Evolutionary conservation across 345 rosid species (phyloP).

Genomic region (Boechera stricta): DNA sequence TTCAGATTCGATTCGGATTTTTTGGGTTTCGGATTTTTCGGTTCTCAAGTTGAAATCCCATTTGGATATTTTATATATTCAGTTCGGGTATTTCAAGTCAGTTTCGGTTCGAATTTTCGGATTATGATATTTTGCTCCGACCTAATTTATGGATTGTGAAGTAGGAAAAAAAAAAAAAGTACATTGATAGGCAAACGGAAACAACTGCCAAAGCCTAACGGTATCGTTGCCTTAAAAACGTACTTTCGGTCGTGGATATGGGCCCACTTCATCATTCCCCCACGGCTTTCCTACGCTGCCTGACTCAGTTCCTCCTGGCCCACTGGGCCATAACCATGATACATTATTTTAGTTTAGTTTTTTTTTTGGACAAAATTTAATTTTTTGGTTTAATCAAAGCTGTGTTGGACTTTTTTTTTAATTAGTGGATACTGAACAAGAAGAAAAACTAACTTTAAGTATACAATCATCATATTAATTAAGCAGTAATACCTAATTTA

Average conservation of each 20-base stretch:
- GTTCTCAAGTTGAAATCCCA: too few relatives aligned
- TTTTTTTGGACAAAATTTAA: background rate
- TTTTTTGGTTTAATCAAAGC: background rate
- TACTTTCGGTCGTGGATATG: conserved; percentile 45
- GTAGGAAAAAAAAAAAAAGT: background rate
- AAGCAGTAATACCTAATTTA: background rate
- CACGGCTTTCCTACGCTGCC: conserved; percentile 40
- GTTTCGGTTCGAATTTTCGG: too few relatives aligned
- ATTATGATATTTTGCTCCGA: too few relatives aligned
- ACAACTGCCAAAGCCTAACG: conserved; percentile 46
- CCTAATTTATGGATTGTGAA: background rate
- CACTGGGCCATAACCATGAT: conserved; percentile 19
- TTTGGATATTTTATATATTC: too few relatives aligned
- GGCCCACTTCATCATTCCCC: conserved; percentile 41
- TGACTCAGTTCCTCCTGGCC: conserved; percentile 37
- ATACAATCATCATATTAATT: background rate
- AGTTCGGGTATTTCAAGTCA: too few relatives aligned
- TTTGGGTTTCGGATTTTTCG: too few relatives aligned
- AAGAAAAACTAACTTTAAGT: background rate
- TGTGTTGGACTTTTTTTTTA: background rate
- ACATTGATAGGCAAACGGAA: conserved; percentile 39
- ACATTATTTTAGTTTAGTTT: background rate
- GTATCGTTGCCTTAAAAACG: conserved; percentile 35
- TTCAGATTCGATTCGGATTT: too few relatives aligned
- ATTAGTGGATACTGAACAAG: background rate